Conservation (phyloP, 2,329 filamentous ascomycete species). For the Pseudopithomyces maydicus region DNA sequence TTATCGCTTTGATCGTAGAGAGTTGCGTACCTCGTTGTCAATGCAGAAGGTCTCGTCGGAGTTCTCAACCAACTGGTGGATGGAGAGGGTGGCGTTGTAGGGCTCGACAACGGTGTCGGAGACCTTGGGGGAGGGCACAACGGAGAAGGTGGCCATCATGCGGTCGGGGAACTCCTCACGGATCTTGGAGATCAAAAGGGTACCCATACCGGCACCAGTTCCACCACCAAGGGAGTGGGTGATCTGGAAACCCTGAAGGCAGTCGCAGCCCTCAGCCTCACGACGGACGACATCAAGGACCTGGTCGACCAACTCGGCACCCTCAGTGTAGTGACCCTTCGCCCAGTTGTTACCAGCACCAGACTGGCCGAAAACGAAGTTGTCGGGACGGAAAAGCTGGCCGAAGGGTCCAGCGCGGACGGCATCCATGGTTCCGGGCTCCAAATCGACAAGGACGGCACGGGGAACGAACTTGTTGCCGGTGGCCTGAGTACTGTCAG, state of each 20-base stretch:
- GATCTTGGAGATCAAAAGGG: conserved; percentile 99
- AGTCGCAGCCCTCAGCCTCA: conserved; percentile 98
- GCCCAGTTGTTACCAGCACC: conserved; percentile 99
- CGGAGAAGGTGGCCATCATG: conserved; percentile 99
- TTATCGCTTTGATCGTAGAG: neutral
- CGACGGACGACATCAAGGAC: conserved; percentile 98
- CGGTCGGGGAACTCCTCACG: conserved; percentile 99
- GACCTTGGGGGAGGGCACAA: conserved; percentile 98
- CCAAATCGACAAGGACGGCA: conserved; percentile 98
- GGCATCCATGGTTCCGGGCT: conserved; percentile 99
- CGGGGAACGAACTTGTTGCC: conserved; percentile 99
- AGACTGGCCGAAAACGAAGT: conserved; percentile 99
- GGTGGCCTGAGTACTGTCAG: conserved; percentile 68
- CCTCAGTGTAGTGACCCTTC: conserved; percentile 99
- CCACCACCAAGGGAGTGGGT: conserved; percentile 99
- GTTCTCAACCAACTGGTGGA: conserved; percentile 99
- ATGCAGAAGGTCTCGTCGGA: conserved; percentile 99
- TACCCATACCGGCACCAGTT: conserved; percentile 99
- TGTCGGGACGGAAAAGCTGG: conserved; percentile 99
- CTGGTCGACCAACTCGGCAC: conserved; percentile 97
- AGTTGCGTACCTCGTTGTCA: conserved; percentile 79
- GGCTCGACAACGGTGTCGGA: conserved; percentile 99
- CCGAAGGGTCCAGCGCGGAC: conserved; percentile 98
- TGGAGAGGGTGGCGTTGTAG: conserved; percentile 98
- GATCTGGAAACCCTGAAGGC: conserved; percentile 99